phyloP scores from a whole-genome alignment of 192 early-diverging fungal genomes.

The Coemansia sp. region DNA sequence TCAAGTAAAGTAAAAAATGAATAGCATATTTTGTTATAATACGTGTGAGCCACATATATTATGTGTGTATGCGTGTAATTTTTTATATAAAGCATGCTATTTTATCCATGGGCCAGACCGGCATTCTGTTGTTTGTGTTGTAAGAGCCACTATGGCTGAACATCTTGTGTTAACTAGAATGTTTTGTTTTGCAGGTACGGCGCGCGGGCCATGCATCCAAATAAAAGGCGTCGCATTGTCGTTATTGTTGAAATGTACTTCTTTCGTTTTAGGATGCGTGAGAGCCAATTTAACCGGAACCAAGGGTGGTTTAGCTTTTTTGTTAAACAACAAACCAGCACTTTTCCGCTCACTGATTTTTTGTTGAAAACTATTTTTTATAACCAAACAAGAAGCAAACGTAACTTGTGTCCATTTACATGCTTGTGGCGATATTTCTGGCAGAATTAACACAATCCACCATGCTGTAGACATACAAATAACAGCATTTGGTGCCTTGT shows the following conservation, averaged over 20 bases:
- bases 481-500: too few relatives aligned
- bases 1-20: background rate
- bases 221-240: background rate
- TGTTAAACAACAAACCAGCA: background rate
- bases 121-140: background rate
- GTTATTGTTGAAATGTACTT: background rate
- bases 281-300: slow-evolving; percentile 10
- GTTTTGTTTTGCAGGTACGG: background rate
- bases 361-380: background rate
- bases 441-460: too few relatives aligned
- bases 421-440: too few relatives aligned
- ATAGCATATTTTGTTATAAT: background rate
- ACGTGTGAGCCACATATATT: background rate
- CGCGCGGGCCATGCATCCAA: background rate
- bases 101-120: background rate
- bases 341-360: background rate
- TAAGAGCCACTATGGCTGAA: background rate
- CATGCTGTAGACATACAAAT: too few relatives aligned
- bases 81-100: background rate
- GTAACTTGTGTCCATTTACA: too few relatives aligned
- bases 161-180: background rate
- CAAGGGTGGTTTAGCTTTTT: slow-evolving; percentile 1
- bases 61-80: background rate
- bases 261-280: slow-evolving; percentile 4
- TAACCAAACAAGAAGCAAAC: background rate